Evolutionary conservation across 2,329 filamentous ascomycete species (phyloP).

Genomic region (Aplosporella prunicola): DNA sequence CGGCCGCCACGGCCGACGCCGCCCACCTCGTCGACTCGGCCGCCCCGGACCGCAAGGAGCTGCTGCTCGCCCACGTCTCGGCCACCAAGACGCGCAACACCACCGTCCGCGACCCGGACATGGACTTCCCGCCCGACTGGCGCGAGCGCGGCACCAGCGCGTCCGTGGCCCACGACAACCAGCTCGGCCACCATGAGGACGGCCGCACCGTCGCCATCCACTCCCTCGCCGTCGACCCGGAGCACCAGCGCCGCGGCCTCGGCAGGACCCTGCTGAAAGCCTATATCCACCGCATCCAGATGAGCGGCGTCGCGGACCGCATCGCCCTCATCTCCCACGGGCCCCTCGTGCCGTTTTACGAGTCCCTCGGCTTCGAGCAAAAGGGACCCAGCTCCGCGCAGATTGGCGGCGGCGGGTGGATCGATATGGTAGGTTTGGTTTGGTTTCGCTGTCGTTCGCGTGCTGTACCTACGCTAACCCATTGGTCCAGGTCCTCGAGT

Average conservation of each 20-base stretch:
- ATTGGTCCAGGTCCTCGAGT: slow-evolving; percentile 2
- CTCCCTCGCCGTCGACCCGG: slow-evolving; percentile 69
- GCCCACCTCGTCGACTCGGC: slow-evolving; percentile 52
- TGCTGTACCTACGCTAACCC: background rate
- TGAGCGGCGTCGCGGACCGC: slow-evolving; percentile 58
- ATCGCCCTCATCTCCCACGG: slow-evolving; percentile 71
- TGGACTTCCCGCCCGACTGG: slow-evolving; percentile 65
- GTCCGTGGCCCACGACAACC: slow-evolving; percentile 21
- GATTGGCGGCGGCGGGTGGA: slow-evolving; percentile 74
- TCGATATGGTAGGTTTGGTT: slow-evolving; percentile 64
- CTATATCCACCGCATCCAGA: slow-evolving; percentile 68
- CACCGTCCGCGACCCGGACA: slow-evolving; percentile 63
- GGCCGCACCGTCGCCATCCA: slow-evolving; percentile 73
- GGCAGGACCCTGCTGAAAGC: slow-evolving; percentile 65
- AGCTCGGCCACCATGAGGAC: slow-evolving; percentile 59
- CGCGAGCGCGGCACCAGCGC: slow-evolving; percentile 27
- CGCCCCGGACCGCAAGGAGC: slow-evolving; percentile 47
- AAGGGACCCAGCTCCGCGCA: slow-evolving; percentile 58
- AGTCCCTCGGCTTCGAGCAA: slow-evolving; percentile 62
- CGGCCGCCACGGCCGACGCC: slow-evolving; percentile 43
- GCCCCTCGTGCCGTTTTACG: slow-evolving; percentile 64
- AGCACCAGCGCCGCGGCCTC: slow-evolving; percentile 63
- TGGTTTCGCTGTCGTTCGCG: no score
- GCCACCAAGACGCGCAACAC: slow-evolving; percentile 58
- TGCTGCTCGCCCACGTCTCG: slow-evolving; percentile 70